Evolutionary conservation across 2,329 filamentous ascomycete species (phyloP), one percentile per base, ranked within the genome.

Genomic region (Penicillium sp.): DNA sequence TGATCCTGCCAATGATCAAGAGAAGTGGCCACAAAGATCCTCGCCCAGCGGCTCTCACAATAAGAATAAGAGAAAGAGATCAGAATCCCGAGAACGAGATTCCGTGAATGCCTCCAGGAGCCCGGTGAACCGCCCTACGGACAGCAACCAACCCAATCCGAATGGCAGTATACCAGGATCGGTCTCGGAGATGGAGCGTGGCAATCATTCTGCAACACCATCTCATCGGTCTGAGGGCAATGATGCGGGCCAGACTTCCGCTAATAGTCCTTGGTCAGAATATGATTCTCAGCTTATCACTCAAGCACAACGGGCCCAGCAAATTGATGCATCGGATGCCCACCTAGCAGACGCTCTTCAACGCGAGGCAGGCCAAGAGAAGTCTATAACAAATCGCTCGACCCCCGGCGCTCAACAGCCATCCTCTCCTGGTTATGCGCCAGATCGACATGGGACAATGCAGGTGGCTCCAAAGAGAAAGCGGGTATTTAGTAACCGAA

Each of bases 401-500:
- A 66, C 66, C 32, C 73, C 71, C 49, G 67, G 49, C 39, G 65
- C 71, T 61, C 70, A 75, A 42, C 65, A 71, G n/a, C 66, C 69
- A 5, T 66, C 72, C 14, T 61, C 71, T 32, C 63, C 71, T 22
- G 63, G 69, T 35, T 73, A 72, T 60, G 45, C 62, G 20, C 66
- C 69, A 51, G 72, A 74, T 45, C 66, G 72, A 43, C 53, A 72
- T 47, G 62, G 69, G 32, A 68, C 75, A 29, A 64, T 74, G 57
- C 72, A 76, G 68, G 64, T 74, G 53, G 69, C 75, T 56, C 69
- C 73, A 14, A 76, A 80, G 61, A 72, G 79, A 56, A 81, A 81
- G 57, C 73, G 79, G 20, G 76, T 80, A 69, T 97, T 97, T 69
- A 96, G 91, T 77, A 96, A 97, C 74, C 84, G 93, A 57, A 97